These are phyloP conservation scores for Cryptosporidium tyzzeri DNA, from an alignment of 169 alveolate genomes.

Conservation along the genomic window DNA sequence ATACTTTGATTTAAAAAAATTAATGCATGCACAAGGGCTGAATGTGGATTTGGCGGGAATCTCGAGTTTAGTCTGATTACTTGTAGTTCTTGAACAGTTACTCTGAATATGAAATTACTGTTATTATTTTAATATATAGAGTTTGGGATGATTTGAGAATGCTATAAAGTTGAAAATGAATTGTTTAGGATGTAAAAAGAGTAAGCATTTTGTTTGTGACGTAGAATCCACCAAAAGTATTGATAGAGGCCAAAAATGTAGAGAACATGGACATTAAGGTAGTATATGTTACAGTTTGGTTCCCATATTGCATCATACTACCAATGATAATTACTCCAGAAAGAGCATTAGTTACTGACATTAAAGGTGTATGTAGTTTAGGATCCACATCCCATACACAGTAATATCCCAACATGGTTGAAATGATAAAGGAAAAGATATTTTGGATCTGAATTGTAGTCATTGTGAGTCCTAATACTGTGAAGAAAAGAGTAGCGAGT, in stretches of 20 bases:
- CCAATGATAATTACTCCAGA: slow-evolving; percentile 85
- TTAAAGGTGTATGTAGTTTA: slow-evolving; percentile 83
- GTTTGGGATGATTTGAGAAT: no score
- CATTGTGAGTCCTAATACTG: slow-evolving; percentile 35
- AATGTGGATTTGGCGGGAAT: neutral
- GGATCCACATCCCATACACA: slow-evolving; percentile 85
- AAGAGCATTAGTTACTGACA: slow-evolving; percentile 86
- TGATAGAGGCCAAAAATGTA: slow-evolving; percentile 80
- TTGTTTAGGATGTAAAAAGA: neutral
- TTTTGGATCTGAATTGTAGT: slow-evolving; percentile 32
- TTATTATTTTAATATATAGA: no score
- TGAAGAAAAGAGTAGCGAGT: neutral
- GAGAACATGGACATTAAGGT: slow-evolving; percentile 62
- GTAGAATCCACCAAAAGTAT: slow-evolving; percentile 84
- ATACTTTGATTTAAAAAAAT: no score
- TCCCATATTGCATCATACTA: slow-evolving; percentile 79
- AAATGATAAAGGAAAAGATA: slow-evolving; percentile 75
- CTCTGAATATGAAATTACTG: neutral
- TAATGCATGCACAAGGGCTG: neutral
- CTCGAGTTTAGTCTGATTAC: neutral
- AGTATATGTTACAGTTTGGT: slow-evolving; percentile 37
- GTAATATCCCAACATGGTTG: slow-evolving; percentile 82
- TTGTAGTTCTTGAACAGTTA: no score
- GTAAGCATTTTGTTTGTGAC: slow-evolving; percentile 83
- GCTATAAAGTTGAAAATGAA: neutral